Evolutionary conservation across 2,329 filamentous ascomycete genomes (phyloP).

Genomic region (Trichoderma lentiforme): DNA sequence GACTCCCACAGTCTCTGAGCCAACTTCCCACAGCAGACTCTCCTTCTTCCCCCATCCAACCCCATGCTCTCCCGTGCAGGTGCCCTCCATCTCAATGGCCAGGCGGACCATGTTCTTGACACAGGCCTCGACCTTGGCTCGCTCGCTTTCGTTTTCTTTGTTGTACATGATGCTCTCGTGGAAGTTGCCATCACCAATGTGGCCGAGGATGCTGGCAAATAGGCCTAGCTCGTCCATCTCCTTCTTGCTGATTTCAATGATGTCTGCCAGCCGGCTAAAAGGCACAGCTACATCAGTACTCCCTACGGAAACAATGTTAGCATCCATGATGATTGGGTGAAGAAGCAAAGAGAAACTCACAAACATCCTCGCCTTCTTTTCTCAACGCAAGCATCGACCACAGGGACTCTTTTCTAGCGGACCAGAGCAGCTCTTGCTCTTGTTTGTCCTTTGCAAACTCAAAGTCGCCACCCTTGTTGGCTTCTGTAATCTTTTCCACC

Average conservation of each 20-base stretch:
- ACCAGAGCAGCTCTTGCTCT: constrained; percentile 76
- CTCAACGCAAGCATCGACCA: constrained; percentile 76
- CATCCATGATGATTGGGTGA: no score
- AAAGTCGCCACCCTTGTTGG: constrained; percentile 63
- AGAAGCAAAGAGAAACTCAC: constrained; percentile 36
- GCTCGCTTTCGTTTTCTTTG: constrained; percentile 63
- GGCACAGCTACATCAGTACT: constrained; percentile 83
- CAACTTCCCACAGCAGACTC: constrained; percentile 74
- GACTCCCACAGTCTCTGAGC: constrained; percentile 72
- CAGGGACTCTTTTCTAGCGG: constrained; percentile 76
- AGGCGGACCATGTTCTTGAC: constrained; percentile 88
- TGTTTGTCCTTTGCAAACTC: constrained; percentile 70
- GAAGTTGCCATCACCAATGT: constrained; percentile 93
- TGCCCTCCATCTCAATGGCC: constrained; percentile 92
- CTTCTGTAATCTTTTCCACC: constrained; percentile 65
- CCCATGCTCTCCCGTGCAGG: constrained; percentile 85
- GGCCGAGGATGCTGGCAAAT: constrained; percentile 83
- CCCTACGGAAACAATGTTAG: constrained; percentile 41
- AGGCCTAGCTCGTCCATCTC: constrained; percentile 83
- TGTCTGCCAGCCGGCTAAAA: constrained; percentile 69
- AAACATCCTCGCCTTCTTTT: constrained; percentile 66
- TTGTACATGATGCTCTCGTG: constrained; percentile 91
- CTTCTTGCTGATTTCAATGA: constrained; percentile 80
- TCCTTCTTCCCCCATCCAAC: constrained; percentile 85
- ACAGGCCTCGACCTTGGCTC: constrained; percentile 71